A percentile compares a stretch with the other conserved stretches of the same genome.
These are phyloP conservation scores for Bathelium albidoporum DNA, from an alignment of 495 filamentous ascomycete species.

Conservation along the genomic window DNA sequence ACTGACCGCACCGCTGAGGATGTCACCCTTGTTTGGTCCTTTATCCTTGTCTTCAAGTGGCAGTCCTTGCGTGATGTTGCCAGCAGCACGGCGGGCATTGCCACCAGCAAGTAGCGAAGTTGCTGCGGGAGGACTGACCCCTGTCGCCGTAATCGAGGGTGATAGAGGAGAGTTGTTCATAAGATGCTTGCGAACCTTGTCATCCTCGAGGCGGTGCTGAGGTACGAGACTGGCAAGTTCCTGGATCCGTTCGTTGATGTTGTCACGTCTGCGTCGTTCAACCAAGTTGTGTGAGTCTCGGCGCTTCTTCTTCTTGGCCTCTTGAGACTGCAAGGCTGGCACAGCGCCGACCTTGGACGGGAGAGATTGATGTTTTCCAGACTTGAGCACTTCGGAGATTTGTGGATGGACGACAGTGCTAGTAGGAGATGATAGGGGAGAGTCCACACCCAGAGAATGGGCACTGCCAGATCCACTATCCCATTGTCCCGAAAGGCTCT, in stretches of 20 bases:
- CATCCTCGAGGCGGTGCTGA: constrained; percentile 85
- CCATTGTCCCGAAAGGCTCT: constrained; percentile 74
- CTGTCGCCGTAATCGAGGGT: constrained; percentile 57
- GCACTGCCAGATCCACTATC: constrained; percentile 67
- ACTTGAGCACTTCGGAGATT: constrained; percentile 60
- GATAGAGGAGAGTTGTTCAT: constrained; percentile 82
- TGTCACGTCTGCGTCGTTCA: constrained; percentile 86
- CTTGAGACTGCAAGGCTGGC: constrained; percentile 56
- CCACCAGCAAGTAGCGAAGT: constrained; percentile 85
- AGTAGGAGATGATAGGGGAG: constrained; percentile 52
- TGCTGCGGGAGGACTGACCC: constrained; percentile 58
- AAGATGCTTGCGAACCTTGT: constrained; percentile 90
- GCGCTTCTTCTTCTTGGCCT: constrained; percentile 81
- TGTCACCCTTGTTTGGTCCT: constrained; percentile 97
- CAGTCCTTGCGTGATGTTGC: constrained; percentile 82
- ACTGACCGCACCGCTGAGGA: constrained; percentile 90
- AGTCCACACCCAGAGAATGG: constrained; percentile 63
- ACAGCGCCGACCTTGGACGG: constrained; percentile 53
- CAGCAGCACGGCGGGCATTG: constrained; percentile 69
- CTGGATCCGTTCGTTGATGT: constrained; percentile 97
- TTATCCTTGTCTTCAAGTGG: constrained; percentile 97
- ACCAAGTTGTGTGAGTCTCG: constrained; percentile 95
- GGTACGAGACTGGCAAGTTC: constrained; percentile 91
- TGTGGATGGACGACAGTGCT: constrained; percentile 40
- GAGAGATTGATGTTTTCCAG: constrained; percentile 54